A percentile compares a stretch with the other conserved stretches of the same genome.
phyloP scores from a whole-genome alignment of 108 stramenopile species.

The Heterococcus sp. region DNA sequence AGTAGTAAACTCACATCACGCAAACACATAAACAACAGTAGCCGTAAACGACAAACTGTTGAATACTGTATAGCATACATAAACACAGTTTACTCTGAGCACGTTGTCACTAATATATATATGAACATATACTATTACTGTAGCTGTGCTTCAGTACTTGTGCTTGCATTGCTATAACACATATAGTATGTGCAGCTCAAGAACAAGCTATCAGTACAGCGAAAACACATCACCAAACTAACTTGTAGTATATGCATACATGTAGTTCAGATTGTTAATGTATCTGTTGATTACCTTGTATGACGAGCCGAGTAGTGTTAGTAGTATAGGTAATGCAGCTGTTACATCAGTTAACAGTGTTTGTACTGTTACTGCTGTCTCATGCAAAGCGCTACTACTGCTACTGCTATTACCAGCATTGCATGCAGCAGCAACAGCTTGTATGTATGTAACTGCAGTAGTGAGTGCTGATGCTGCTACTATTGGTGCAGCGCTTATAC shows the following conservation, averaged over 20 bases:
- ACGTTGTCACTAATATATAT: no score
- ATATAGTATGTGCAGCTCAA: neutral
- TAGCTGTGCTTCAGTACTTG: no score
- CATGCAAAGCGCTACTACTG: neutral
- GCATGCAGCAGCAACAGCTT: constrained; percentile 1
- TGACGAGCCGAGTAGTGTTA: neutral
- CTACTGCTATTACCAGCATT: neutral
- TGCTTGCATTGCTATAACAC: neutral
- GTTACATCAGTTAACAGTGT: neutral
- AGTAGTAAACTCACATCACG: no score
- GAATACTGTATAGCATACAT: no score
- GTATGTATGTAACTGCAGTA: neutral
- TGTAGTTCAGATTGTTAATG: no score
- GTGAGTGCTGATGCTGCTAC: no score
- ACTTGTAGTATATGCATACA: no score
- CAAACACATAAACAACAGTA: no score
- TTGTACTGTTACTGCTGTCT: neutral
- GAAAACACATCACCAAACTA: neutral
- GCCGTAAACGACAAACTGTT: no score
- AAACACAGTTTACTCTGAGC: no score
- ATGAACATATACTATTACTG: no score
- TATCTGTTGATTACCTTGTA: neutral
- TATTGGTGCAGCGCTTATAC: no score
- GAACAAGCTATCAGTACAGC: neutral
- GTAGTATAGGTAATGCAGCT: neutral